Percentiles rank a stretch among this genome's conserved stretches.
Evolutionary conservation across 2,329 filamentous ascomycete genomes (phyloP).

Genomic region (Lomentospora prolificans): DNA sequence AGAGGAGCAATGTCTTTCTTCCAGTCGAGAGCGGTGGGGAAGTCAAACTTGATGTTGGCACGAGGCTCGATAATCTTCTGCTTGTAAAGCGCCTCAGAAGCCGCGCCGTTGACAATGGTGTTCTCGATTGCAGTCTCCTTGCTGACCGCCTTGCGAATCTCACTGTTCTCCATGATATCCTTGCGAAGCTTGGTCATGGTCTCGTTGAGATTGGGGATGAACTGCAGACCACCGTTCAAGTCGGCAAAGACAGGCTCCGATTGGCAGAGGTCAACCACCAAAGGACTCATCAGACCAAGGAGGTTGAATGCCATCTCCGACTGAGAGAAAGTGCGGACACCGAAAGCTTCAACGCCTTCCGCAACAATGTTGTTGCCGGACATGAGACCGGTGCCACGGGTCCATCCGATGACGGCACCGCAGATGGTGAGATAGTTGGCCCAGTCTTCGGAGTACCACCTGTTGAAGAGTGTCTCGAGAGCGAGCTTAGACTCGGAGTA

Average conservation of each 20-base stretch:
- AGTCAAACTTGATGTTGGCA: constrained; percentile 96
- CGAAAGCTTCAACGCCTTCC: constrained; percentile 91
- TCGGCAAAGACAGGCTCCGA: constrained; percentile 92
- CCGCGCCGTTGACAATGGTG: constrained; percentile 91
- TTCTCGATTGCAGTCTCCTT: constrained; percentile 96
- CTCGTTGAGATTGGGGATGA: constrained; percentile 90
- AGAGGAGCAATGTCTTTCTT: constrained; percentile 81
- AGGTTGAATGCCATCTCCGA: constrained; percentile 99
- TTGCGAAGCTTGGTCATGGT: constrained; percentile 89
- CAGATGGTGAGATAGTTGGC: constrained; percentile 96
- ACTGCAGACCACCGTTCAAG: constrained; percentile 93
- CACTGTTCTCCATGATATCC: constrained; percentile 89
- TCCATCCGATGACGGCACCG: constrained; percentile 98
- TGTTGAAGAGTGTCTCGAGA: constrained; percentile 94
- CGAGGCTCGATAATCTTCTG: constrained; percentile 88
- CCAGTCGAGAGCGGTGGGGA: constrained; percentile 86
- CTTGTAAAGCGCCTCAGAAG: constrained; percentile 86
- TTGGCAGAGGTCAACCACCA: constrained; percentile 92
- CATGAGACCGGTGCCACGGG: constrained; percentile 96
- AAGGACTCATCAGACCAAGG: constrained; percentile 87
- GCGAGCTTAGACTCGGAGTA: constrained; percentile 98
- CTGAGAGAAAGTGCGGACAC: constrained; percentile 96
- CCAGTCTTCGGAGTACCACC: constrained; percentile 98
- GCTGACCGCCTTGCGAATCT: constrained; percentile 84
- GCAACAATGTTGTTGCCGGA: constrained; percentile 95